Base-by-base conservation (phyloP, 2,329 filamentous ascomycete genomes). In the Harringtonia aguacate region DNA sequence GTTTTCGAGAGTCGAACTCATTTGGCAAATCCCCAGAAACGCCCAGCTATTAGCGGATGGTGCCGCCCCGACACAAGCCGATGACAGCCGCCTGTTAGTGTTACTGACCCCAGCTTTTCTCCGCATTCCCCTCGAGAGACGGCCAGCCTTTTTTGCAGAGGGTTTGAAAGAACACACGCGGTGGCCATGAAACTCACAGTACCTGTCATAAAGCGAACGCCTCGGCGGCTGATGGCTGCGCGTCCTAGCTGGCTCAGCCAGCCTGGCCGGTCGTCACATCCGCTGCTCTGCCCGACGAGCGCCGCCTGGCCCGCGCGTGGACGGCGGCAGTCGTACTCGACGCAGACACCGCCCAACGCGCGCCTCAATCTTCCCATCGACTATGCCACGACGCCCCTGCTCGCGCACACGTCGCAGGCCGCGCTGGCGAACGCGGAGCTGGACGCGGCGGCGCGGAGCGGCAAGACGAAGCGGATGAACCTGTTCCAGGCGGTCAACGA, bases 401-500 rank as follows among this genome's bases (percentile, higher is more conserved):
- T 98, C 24, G 76, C 87, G 46, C 92, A 95, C 59, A 84, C 77
- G 21, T 73, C 88, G 2, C 80, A 85, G 52, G 68, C 79, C 1
- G 79, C 87, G 8, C 73, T 94, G 17, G 65, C 71, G 39, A 83
- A 82, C 56, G 69, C 76, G 5, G 87, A 94, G 56, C 76, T 97
- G 5, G 72, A 86, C 0, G 58, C 69, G 28, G 70, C 80, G 18
- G 70, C 79, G 27, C 77, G 74, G 51, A 79, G 79, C 58, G 78
- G 80, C 37, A 73, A 81, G 1, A 90, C 87, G 3, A 87, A 86
- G 60, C 84, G 86, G 52, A 84, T 94, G 73, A 97, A 97, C 64
- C 75, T 95, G 31, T 95, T 92, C 67, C 87, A 94, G 61, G 83
- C 92, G 41, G 80, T 98, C 68, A 97, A 97, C 60, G 81, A 90